phyloP scores from a whole-genome alignment of 306 rosid species.

The Citrullus mucosospermus region DNA sequence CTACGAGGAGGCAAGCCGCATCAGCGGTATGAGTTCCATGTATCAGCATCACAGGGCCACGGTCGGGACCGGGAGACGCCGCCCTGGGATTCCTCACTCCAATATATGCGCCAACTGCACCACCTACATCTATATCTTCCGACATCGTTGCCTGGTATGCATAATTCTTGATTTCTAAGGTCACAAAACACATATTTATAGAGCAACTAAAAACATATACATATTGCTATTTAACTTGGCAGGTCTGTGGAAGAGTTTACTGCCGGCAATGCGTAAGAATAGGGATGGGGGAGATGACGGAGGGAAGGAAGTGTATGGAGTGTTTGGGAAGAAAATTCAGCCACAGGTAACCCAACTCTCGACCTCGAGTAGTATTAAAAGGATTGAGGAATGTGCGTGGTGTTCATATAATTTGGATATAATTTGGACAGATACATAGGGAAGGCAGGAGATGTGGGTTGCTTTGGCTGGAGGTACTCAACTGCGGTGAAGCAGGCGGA shows the following conservation, averaged over 20 bases:
- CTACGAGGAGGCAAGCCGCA: slow-evolving; percentile 26
- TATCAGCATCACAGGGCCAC: slow-evolving; percentile 14
- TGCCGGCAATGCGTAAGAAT: slow-evolving; percentile 55
- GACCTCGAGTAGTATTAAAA: neutral
- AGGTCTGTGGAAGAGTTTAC: slow-evolving; percentile 91
- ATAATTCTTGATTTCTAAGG: too few relatives aligned
- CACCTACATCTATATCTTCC: slow-evolving; percentile 45
- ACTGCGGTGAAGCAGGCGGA: slow-evolving; percentile 41
- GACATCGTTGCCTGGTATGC: slow-evolving; percentile 69
- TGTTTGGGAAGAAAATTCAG: slow-evolving; percentile 81
- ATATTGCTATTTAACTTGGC: neutral
- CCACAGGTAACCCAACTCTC: slow-evolving; percentile 37
- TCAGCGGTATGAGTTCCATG: slow-evolving; percentile 22
- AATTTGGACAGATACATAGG: slow-evolving; percentile 41
- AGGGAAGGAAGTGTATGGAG: slow-evolving; percentile 75
- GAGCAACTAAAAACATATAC: too few relatives aligned
- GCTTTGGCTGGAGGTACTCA: slow-evolving; percentile 47
- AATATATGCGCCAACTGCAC: slow-evolving; percentile 61
- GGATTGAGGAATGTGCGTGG: too few relatives aligned
- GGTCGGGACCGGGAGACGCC: slow-evolving; percentile 21
- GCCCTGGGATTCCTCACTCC: slow-evolving; percentile 81
- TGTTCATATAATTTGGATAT: neutral
- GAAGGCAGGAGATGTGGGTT: slow-evolving; percentile 49
- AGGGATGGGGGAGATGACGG: slow-evolving; percentile 87
- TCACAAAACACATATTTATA: too few relatives aligned